Evolutionary conservation across 2,329 filamentous ascomycete genomes (phyloP).

Genomic region (Nigrograna mackinnonii): DNA sequence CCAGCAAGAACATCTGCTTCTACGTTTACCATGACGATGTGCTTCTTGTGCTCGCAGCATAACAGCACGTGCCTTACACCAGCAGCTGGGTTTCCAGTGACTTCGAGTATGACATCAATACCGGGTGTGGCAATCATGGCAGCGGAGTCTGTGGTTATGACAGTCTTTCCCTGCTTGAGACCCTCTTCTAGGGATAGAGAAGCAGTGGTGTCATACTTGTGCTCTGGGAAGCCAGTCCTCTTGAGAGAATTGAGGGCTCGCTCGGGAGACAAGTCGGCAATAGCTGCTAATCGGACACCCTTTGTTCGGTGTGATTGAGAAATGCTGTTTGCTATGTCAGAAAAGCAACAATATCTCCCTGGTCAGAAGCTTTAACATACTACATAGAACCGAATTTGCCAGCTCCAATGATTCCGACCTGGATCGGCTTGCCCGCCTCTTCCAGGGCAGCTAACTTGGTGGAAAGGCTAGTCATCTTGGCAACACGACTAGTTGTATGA

Average conservation of each 20-base stretch:
- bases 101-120: constrained; percentile 50
- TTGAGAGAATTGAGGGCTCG: constrained; percentile 46
- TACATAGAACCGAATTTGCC: constrained; percentile 55
- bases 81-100: constrained; percentile 48
- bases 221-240: constrained; percentile 44
- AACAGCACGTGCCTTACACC: constrained; percentile 47
- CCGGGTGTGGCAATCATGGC: constrained; percentile 47
- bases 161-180: constrained; percentile 45
- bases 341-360: too few relatives aligned
- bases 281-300: constrained; percentile 48
- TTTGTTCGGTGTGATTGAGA: constrained; percentile 49
- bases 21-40: constrained; percentile 54
- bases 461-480: constrained; percentile 16
- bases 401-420: constrained; percentile 50
- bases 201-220: constrained; percentile 42
- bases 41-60: constrained; percentile 53
- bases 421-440: constrained; percentile 15
- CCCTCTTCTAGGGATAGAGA: constrained; percentile 43
- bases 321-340: constrained; percentile 39
- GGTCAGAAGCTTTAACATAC: constrained; percentile 20
- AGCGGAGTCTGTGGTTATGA: constrained; percentile 48
- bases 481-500: background rate
- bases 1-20: constrained; percentile 51
- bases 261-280: constrained; percentile 48
- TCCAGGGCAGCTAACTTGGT: constrained; percentile 17